These are phyloP conservation scores for Daldinia bambusicola DNA, from an alignment of 495 filamentous ascomycete species.

Conservation along the genomic window DNA sequence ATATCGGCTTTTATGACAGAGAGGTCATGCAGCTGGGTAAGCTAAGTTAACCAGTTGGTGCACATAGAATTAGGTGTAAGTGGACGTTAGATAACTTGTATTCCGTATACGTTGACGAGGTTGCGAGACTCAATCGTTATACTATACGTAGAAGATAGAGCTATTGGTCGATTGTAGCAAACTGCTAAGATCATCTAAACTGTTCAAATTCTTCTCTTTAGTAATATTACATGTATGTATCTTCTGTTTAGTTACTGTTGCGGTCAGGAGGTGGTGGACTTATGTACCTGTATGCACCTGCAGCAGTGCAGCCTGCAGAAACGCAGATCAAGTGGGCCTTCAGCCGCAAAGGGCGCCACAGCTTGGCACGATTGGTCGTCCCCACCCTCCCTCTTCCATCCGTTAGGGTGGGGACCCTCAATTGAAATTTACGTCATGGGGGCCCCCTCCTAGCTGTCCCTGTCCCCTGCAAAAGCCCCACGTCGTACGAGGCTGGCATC, in stretches of 20 bases:
- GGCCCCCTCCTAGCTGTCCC: slow-evolving; percentile 21
- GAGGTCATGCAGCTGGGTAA: too few species aligned
- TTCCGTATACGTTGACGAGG: too few species aligned
- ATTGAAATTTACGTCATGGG: slow-evolving; percentile 29
- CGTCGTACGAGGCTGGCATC: slow-evolving; percentile 28
- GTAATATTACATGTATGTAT: too few species aligned
- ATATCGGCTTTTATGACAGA: too few species aligned
- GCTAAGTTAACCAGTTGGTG: too few species aligned
- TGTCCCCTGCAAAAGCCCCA: slow-evolving; percentile 7
- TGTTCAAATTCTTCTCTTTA: background rate
- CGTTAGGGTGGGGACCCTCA: background rate
- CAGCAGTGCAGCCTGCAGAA: background rate
- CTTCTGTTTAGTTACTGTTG: background rate
- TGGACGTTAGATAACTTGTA: too few species aligned
- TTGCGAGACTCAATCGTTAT: too few species aligned
- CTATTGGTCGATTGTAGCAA: too few species aligned
- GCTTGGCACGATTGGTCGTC: slow-evolving; percentile 10
- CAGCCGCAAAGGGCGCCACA: slow-evolving; percentile 34
- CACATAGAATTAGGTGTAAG: too few species aligned
- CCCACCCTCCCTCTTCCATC: slow-evolving; percentile 13
- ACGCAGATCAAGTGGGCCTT: slow-evolving; percentile 5
- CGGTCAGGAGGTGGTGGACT: background rate
- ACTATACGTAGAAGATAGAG: too few species aligned
- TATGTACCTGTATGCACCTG: background rate
- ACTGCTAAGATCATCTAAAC: background rate